Evolutionary conservation across 352 stramenopile species (phyloP).

Genomic region (Pythium sp.): DNA sequence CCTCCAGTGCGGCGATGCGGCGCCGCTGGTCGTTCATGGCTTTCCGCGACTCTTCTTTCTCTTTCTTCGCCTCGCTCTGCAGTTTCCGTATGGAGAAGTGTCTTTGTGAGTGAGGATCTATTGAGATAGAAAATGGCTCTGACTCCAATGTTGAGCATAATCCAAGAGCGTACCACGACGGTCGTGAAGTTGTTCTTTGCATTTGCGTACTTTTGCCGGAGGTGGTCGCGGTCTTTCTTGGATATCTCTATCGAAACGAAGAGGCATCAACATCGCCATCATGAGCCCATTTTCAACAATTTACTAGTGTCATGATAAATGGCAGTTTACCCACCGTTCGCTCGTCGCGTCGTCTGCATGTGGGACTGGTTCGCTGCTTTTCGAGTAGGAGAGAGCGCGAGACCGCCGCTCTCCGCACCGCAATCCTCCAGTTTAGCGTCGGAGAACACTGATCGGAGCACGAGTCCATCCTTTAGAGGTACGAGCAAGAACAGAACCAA

Average conservation of each 20-base stretch:
- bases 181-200: conserved; percentile 77
- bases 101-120: background rate
- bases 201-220: conserved; percentile 77
- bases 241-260: conserved; percentile 34
- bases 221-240: conserved; percentile 58
- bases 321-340: conserved; percentile 13
- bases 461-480: conserved; percentile 52
- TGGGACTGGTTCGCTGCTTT: conserved; percentile 16
- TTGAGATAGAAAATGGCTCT: background rate
- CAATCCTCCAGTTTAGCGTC: conserved; percentile 17
- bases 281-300: background rate
- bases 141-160: background rate
- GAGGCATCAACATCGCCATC: background rate
- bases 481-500: background rate
- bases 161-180: conserved; percentile 37
- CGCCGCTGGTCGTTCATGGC: conserved; percentile 53
- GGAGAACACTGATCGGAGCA: conserved; percentile 61
- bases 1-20: conserved; percentile 46
- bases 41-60: conserved; percentile 62
- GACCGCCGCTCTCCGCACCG: background rate
- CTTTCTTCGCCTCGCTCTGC: conserved; percentile 68
- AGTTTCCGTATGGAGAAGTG: background rate
- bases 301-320: no score
- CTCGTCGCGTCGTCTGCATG: conserved; percentile 13
- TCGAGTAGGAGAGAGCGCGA: conserved; percentile 10